Evolutionary conservation across 2,329 filamentous ascomycete genomes (phyloP), one percentile per base, ranked within the genome.

Genomic region (Dothistroma pini): DNA sequence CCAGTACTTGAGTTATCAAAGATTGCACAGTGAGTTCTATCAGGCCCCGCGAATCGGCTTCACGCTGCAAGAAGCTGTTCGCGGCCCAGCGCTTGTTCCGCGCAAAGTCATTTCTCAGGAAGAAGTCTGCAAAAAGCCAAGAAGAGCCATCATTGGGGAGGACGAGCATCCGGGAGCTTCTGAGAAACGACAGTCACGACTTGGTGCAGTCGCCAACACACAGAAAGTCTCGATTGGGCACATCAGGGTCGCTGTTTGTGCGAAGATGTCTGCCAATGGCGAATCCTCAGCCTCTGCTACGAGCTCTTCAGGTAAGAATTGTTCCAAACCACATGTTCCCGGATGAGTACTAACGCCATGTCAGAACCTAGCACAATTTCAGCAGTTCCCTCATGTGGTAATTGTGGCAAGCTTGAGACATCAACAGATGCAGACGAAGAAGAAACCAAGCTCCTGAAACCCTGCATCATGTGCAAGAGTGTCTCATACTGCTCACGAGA

Each of bases 381-480:
- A 53, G 31, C 51, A 5, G 16, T 35, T 5, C 51, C 31, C 3
- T 11, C 25, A 53, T 66, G 64, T 47, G 64, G 22, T 53, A 62
- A 59, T 44, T 66, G 64, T 56, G 41, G 31, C 19, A 64, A 62
- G 56, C 41, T 51, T 19, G 64, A 66, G 35, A 63, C 62, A 8
- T 62, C 59, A 7, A 50, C 62, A n/a, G 51, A 52, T 7, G 57
- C 63, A 34, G 57, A 60, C 22, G 59, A 59, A 25, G 29, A 35
- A 38, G 58, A 58, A 22, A 47, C 57, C 1, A 31, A 55, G 16
- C 58, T 58, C 9, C 68, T 77, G 35, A 77, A 75, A 60, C 69
- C 74, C 50, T 78, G 76, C 65, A 71, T 68, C 19, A 74, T 74
- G 58, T 78, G 76, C 63, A 74, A 77, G 60, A 75, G 70, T 56